These are phyloP conservation scores for Tritrichomonas musculus DNA, from an alignment of 208 protist species.

Conservation along the genomic window DNA sequence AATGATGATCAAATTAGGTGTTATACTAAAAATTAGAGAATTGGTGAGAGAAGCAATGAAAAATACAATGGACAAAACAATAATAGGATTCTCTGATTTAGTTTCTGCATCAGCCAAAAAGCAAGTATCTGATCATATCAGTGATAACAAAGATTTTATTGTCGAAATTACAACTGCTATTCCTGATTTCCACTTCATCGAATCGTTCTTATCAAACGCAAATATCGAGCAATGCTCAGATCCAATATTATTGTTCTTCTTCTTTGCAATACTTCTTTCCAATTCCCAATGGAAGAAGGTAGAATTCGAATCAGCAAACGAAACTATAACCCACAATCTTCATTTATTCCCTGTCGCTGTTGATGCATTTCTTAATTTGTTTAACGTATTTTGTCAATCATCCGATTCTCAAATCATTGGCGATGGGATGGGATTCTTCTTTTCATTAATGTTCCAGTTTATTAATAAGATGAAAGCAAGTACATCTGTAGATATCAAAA, in stretches of 20 bases:
- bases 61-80: not conserved
- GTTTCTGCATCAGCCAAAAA: not conserved
- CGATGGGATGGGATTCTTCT: not conserved
- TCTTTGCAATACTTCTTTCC: not conserved
- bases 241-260: not conserved
- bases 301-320: not conserved
- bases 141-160: not conserved
- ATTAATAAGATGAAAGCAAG: too few relatives aligned
- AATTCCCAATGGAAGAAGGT: not conserved
- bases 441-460: not conserved
- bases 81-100: not conserved
- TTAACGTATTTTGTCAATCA: not conserved
- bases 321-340: not conserved
- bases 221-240: not conserved
- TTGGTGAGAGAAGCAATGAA: not conserved
- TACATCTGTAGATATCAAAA: too few relatives aligned
- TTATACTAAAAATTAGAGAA: not conserved
- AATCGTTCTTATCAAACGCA: not conserved
- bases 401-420: not conserved
- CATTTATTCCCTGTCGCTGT: not conserved
- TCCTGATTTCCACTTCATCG: not conserved
- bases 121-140: not conserved
- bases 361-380: not conserved
- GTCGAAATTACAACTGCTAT: not conserved
- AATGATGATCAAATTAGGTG: not conserved